Base-by-base conservation (phyloP, 768 basidiomycete species). In the Neoboletus magnificus region DNA sequence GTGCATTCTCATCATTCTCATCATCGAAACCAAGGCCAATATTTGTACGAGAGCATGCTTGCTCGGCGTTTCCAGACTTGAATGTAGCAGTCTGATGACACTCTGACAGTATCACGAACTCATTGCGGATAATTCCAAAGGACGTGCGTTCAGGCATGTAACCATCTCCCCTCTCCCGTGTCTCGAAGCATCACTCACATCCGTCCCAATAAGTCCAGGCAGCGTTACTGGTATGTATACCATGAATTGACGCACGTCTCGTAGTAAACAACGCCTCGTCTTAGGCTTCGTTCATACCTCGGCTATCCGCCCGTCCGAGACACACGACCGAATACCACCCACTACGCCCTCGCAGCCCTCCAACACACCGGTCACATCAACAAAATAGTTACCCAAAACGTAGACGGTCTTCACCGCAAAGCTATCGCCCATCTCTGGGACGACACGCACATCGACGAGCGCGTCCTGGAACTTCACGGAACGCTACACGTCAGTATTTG, bases 371-470 rank as follows among this genome's bases (percentile, higher is more conserved):
- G 79, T 3, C 71, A 84, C 50, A 76, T 90, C 20, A 71, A 79
- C 22, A 73, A 75, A 27, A 69, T 94, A 32, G 84, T 98, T 58
- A 98, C 96, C 0, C 89, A 87, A 71, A 91, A 91, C 61, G 95
- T 98, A n/a, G 96, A 98, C 65, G 94, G 93, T 2, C 81, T 98
- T 7, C 95, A 98, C 65, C 85, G 85, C 49, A 92, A 91, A 72
- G 90, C 92, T 9, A 71, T 89, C 20, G 54, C 71, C 35, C 71
- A 73, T 66, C 77, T 80, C 56, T 74, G 70, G 73, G 72, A 66
- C 57, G 72, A 68, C 50, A 66, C 65, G n/a, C 66, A 61, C 22
- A 66, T 73, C 69, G 47, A 72, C 59, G 50, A 69, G 60, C 68
- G 72, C 25, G 84, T 93, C 42, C 75, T 97, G 23, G 92, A 96